Percentiles rank a stretch among this genome's conserved stretches.
phyloP scores from a whole-genome alignment of 1,284 basidiomycete species.

The Athelia psychrophila region DNA sequence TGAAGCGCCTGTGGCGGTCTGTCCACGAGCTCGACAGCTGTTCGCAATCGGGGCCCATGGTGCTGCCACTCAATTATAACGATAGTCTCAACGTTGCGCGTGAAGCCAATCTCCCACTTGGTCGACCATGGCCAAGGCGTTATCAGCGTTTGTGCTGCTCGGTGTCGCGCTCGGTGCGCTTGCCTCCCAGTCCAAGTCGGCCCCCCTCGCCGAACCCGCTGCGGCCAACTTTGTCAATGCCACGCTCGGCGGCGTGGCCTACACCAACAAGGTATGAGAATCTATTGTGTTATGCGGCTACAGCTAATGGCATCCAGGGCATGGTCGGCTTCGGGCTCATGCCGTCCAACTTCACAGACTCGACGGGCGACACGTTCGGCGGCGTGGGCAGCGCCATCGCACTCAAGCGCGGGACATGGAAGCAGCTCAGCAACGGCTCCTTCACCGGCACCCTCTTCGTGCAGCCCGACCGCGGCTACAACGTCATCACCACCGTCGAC shows the following conservation, averaged over 20 bases:
- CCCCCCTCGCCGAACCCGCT: not conserved
- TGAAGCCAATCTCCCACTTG: too few species aligned
- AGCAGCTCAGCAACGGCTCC: conserved; percentile 15
- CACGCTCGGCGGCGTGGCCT: conserved; percentile 20
- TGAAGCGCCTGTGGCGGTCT: too few species aligned
- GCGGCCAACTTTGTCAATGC: conserved; percentile 9
- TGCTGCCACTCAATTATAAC: too few species aligned
- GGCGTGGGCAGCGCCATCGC: conserved; percentile 40
- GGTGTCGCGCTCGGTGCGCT: too few species aligned
- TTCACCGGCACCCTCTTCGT: conserved; percentile 42
- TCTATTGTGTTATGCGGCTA: not conserved
- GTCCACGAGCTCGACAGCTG: too few species aligned
- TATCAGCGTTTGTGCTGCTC: too few species aligned
- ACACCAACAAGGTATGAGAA: conserved; percentile 22
- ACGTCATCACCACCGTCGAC: conserved; percentile 54
- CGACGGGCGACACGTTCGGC: conserved; percentile 39
- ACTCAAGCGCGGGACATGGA: conserved; percentile 32
- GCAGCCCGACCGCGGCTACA: conserved; percentile 54
- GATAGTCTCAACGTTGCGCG: too few species aligned
- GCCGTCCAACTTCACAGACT: conserved; percentile 35
- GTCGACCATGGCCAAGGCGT: too few species aligned
- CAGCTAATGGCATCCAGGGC: conserved; percentile 13
- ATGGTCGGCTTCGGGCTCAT: conserved; percentile 41
- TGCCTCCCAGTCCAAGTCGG: too few species aligned
- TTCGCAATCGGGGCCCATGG: too few species aligned